These are phyloP conservation scores for Mucor sp. DNA, from an alignment of 371 early-diverging fungal species.

Conservation along the genomic window DNA sequence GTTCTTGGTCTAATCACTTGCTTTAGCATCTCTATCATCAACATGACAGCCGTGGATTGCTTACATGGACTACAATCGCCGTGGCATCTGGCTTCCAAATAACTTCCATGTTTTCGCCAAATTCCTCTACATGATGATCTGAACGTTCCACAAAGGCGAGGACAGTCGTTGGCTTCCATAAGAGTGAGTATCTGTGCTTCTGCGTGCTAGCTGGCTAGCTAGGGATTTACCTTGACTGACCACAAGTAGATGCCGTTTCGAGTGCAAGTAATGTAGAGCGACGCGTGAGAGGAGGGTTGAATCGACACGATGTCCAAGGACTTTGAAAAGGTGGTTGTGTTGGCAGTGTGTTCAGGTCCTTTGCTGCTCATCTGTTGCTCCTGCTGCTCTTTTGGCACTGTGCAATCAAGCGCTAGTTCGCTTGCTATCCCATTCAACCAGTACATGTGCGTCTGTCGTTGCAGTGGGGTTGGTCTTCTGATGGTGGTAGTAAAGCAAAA, in stretches of 20 bases:
- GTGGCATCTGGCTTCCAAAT: slow-evolving; percentile 53
- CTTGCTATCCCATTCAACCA: slow-evolving; percentile 56
- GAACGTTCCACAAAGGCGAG: slow-evolving; percentile 53
- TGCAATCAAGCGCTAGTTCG: slow-evolving; percentile 33
- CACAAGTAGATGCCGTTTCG: slow-evolving; percentile 42
- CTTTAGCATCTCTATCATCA: neutral
- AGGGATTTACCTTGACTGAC: slow-evolving; percentile 50
- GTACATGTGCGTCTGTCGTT: slow-evolving; percentile 34
- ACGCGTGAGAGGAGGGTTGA: slow-evolving; percentile 44
- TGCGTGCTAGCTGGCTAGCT: no score
- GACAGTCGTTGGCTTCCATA: slow-evolving; percentile 39
- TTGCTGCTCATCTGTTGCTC: neutral
- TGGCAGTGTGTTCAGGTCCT: neutral
- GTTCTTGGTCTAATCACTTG: slow-evolving; percentile 34
- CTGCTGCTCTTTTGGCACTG: slow-evolving; percentile 1
- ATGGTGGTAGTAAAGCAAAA: neutral
- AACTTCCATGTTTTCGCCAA: slow-evolving; percentile 45
- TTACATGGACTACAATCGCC: slow-evolving; percentile 45
- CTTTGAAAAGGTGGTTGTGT: slow-evolving; percentile 2
- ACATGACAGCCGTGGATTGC: no score
- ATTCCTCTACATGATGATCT: slow-evolving; percentile 46
- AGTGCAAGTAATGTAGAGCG: slow-evolving; percentile 48
- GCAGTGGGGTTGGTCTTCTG: neutral
- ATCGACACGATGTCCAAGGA: slow-evolving; percentile 33
- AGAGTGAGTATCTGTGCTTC: neutral